These are phyloP conservation scores for Paramarasmius palmivorus DNA, from an alignment of 1,284 basidiomycete species.

Conservation along the genomic window DNA sequence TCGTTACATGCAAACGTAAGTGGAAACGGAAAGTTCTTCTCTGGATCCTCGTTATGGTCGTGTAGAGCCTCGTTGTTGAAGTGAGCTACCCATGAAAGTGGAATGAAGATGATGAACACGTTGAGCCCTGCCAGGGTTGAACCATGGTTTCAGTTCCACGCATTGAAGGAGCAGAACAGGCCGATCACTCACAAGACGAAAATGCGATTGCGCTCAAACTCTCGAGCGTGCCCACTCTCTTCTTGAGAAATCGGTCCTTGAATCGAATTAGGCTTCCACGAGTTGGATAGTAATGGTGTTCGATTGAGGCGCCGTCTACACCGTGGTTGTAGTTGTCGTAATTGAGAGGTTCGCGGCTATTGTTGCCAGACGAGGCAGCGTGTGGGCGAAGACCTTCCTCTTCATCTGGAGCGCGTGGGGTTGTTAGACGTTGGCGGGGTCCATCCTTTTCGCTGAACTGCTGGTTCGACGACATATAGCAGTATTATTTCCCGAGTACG, in stretches of 20 bases:
- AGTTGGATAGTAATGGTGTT: conserved; percentile 7
- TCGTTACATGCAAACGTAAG: conserved; percentile 40
- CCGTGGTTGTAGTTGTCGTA: too few species aligned
- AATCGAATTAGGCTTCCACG: conserved; percentile 24
- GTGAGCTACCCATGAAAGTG: conserved; percentile 64
- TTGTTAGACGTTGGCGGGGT: too few species aligned
- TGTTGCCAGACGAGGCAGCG: too few species aligned
- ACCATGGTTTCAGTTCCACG: conserved; percentile 1
- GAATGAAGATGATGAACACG: conserved; percentile 56
- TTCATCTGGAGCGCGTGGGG: too few species aligned
- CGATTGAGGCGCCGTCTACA: neutral
- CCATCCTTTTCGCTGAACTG: too few species aligned
- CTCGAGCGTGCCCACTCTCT: conserved; percentile 42
- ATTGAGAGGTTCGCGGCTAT: too few species aligned
- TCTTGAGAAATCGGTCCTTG: conserved; percentile 52
- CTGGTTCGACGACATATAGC: too few species aligned
- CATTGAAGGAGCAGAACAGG: neutral
- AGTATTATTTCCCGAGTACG: too few species aligned
- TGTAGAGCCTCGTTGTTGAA: conserved; percentile 29
- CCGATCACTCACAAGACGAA: conserved; percentile 50
- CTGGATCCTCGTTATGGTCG: conserved; percentile 14
- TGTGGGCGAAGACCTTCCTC: too few species aligned
- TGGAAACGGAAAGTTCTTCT: conserved; percentile 25
- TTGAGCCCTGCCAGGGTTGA: conserved; percentile 49
- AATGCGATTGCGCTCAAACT: conserved; percentile 47